Evolutionary conservation across 2,329 filamentous ascomycete species (phyloP).

Genomic region (Nemania sp.): DNA sequence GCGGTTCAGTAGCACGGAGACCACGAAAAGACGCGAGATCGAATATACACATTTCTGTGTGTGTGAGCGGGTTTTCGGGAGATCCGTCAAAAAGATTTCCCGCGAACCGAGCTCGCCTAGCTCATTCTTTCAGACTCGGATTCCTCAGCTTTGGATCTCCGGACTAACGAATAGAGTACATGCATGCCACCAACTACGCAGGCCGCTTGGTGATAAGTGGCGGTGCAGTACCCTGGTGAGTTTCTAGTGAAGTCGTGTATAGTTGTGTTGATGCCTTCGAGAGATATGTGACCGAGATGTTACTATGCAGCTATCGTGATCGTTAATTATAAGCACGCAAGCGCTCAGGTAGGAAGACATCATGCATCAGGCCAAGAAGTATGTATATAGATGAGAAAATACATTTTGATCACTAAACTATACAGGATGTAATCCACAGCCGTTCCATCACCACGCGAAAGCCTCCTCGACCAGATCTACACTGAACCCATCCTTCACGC

Average conservation of each 20-base stretch:
- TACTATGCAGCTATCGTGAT: too few relatives aligned
- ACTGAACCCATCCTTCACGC: constrained; percentile 29
- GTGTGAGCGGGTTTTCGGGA: constrained; percentile 31
- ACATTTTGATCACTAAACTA: too few relatives aligned
- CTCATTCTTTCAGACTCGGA: constrained; percentile 67
- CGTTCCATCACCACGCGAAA: constrained; percentile 30
- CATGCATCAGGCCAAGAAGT: too few relatives aligned
- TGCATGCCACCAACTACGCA: constrained; percentile 29
- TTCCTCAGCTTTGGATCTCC: constrained; percentile 60
- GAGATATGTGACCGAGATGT: neutral
- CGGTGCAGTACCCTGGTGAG: neutral
- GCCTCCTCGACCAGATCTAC: constrained; percentile 34
- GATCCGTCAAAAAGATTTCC: constrained; percentile 20
- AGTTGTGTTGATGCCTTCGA: neutral
- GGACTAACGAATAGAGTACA: constrained; percentile 69
- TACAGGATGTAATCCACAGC: too few relatives aligned
- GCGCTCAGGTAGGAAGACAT: too few relatives aligned
- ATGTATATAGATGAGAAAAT: too few relatives aligned
- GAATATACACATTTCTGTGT: too few relatives aligned
- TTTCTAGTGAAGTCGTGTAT: neutral
- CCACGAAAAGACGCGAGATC: constrained; percentile 64
- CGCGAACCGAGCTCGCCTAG: constrained; percentile 34
- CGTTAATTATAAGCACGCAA: too few relatives aligned
- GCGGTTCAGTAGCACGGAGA: constrained; percentile 55
- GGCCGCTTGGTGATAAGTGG: neutral